Conservation (phyloP, 108 stramenopile species). For the Fragilaria radians region DNA sequence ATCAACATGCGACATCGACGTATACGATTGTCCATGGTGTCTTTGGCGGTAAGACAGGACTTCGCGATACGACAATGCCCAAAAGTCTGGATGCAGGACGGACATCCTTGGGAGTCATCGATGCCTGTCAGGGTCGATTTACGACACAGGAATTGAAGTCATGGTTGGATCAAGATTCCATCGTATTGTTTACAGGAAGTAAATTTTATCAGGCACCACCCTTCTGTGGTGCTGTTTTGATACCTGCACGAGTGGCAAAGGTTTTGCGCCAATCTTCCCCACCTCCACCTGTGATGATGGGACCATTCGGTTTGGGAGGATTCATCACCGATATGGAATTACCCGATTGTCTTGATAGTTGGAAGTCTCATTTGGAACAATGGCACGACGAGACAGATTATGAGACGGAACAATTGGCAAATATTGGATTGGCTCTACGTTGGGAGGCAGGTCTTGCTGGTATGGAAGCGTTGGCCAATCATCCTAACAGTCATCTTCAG, state of each 20-base stretch:
- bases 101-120: constrained; percentile 51
- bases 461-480: constrained; percentile 46
- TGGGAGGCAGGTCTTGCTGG: constrained; percentile 71
- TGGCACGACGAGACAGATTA: constrained; percentile 12
- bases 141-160: constrained; percentile 45
- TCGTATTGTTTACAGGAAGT: constrained; percentile 62
- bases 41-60: constrained; percentile 70
- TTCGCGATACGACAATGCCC: constrained; percentile 52
- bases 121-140: constrained; percentile 70
- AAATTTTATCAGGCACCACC: constrained; percentile 76
- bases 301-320: constrained; percentile 41
- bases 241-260: constrained; percentile 42
- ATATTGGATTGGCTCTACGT: constrained; percentile 58
- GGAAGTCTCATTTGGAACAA: constrained; percentile 35
- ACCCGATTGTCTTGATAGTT: constrained; percentile 39
- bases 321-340: constrained; percentile 67
- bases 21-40: constrained; percentile 65
- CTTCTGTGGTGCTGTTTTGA: constrained; percentile 53
- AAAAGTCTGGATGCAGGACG: constrained; percentile 38
- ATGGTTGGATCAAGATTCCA: constrained; percentile 59
- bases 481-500: constrained; percentile 25
- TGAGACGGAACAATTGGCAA: constrained; percentile 9
- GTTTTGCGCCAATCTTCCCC: constrained; percentile 35
- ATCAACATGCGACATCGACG: constrained; percentile 13
- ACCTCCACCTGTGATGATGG: constrained; percentile 39